phyloP scores from a whole-genome alignment of 768 basidiomycete genomes.

The Trametes meyenii region DNA sequence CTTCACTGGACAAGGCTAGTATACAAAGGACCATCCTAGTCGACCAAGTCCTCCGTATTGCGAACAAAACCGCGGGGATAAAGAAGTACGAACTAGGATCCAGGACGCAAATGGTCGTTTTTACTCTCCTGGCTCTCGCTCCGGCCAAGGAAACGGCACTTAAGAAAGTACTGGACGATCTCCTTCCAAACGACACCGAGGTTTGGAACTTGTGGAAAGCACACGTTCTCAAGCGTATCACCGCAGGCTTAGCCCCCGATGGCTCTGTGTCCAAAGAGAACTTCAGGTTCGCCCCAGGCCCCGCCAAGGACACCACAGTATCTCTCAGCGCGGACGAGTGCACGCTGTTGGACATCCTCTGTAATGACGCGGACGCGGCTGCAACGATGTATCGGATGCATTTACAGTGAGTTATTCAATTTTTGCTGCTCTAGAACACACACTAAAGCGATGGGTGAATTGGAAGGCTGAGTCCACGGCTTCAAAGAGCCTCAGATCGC shows the following conservation, averaged over 20 bases:
- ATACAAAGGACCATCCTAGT: conserved; percentile 8
- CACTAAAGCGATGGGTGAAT: too few species aligned
- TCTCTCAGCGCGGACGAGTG: too few species aligned
- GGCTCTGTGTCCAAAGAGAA: too few species aligned
- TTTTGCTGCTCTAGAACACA: too few species aligned
- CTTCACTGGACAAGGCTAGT: conserved; percentile 8
- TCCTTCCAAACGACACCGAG: conserved; percentile 12
- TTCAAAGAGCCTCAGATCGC: too few species aligned
- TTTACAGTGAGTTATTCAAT: too few species aligned
- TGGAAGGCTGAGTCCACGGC: too few species aligned
- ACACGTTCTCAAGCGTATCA: not conserved
- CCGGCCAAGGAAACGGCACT: not conserved
- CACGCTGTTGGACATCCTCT: too few species aligned
- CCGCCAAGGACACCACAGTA: too few species aligned
- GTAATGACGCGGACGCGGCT: too few species aligned
- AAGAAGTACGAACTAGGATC: conserved; percentile 11
- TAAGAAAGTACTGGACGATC: conserved; percentile 5
- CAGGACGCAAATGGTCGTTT: conserved; percentile 2
- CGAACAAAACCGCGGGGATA: not conserved
- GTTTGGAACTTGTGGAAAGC: conserved; percentile 6
- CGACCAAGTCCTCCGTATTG: not conserved
- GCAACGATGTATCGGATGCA: too few species aligned
- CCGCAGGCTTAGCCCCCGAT: not conserved
- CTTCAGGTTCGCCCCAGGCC: too few species aligned
- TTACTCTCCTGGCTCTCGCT: not conserved